Base-by-base conservation (phyloP, 139 green algal species). In the Gonium pectorale region DNA sequence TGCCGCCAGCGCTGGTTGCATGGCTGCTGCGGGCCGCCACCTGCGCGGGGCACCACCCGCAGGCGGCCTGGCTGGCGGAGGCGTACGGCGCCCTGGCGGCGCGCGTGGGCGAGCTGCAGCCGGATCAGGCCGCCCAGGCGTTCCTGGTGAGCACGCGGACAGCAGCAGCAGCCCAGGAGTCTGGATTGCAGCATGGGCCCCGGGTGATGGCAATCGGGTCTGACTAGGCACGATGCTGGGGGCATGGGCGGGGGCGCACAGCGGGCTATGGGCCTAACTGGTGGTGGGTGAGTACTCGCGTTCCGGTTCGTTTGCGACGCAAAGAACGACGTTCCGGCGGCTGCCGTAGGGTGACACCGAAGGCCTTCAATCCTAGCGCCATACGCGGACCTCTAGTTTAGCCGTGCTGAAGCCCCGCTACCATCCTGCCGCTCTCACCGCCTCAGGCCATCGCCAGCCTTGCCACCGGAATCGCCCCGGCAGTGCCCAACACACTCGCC, bases 121-220 rank as follows among this genome's bases (percentile, higher is more conserved):
- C 62, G 37, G 51, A 9, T 8, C 60, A 74, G 77, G 77, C 62
- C 24, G 77, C 62, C 2, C 22, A 44, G 63, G 77, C 77, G 11
- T 83, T 37, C 43, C 21, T 74, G 77, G 77, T 83, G 38, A 37
- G 74, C n/a, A n/a, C n/a, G n/a, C n/a, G n/a, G n/a, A n/a, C n/a
- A n/a, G n/a, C n/a, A n/a, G n/a, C n/a, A n/a, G n/a, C n/a, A n/a
- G n/a, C n/a, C n/a, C n/a, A n/a, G n/a, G n/a, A n/a, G n/a, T n/a
- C n/a, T n/a, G n/a, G n/a, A n/a, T n/a, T n/a, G n/a, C n/a, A n/a
- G n/a, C n/a, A n/a, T n/a, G n/a, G n/a, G n/a, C n/a, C n/a, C n/a
- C n/a, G n/a, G n/a, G n/a, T n/a, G n/a, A n/a, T n/a, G n/a, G n/a
- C n/a, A n/a, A n/a, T n/a, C n/a, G n/a, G n/a, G n/a, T n/a, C n/a